A percentile compares a stretch with the other conserved stretches of the same genome.
phyloP scores from a whole-genome alignment of 768 basidiomycete genomes.

The Pleurotus salmoneostramineus region DNA sequence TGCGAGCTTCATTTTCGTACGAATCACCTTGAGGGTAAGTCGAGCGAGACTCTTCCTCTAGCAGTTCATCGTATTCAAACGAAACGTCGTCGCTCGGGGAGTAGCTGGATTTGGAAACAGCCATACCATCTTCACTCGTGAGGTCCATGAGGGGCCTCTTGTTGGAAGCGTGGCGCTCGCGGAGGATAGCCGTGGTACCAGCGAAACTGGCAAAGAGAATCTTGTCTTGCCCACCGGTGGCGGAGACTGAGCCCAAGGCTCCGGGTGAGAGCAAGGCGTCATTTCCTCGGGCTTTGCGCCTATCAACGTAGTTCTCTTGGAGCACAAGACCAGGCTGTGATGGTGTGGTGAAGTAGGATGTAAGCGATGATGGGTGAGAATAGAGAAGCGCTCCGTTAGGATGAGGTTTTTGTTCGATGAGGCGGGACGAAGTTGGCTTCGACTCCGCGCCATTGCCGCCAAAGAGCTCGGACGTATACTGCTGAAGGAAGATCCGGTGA shows the following conservation, averaged over 20 bases:
- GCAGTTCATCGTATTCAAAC: neutral
- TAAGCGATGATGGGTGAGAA: constrained; percentile 46
- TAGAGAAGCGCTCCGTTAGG: constrained; percentile 61
- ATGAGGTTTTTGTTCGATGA: constrained; percentile 66
- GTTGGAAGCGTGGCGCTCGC: constrained; percentile 7
- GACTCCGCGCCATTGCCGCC: constrained; percentile 14
- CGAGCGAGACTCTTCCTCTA: constrained; percentile 5
- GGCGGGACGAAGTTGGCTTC: constrained; percentile 17
- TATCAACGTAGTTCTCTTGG: constrained; percentile 18
- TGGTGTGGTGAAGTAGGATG: constrained; percentile 45
- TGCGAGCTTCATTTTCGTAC: constrained; percentile 18
- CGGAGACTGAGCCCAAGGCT: neutral
- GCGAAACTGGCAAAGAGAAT: constrained; percentile 36
- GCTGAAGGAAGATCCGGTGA: constrained; percentile 36
- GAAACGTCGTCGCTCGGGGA: constrained; percentile 9
- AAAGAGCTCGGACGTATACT: constrained; percentile 18
- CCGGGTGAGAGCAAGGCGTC: neutral
- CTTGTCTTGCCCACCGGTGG: neutral
- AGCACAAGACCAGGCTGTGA: constrained; percentile 60
- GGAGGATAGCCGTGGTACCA: constrained; percentile 32
- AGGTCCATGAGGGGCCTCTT: constrained; percentile 23
- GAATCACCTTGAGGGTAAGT: constrained; percentile 1
- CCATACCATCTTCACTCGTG: constrained; percentile 23
- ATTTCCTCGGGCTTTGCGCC: constrained; percentile 5
- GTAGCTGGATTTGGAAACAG: constrained; percentile 1